These are phyloP conservation scores for Fusarium pseudograminearum DNA, from an alignment of 2,329 filamentous ascomycete genomes.

Conservation along the genomic window DNA sequence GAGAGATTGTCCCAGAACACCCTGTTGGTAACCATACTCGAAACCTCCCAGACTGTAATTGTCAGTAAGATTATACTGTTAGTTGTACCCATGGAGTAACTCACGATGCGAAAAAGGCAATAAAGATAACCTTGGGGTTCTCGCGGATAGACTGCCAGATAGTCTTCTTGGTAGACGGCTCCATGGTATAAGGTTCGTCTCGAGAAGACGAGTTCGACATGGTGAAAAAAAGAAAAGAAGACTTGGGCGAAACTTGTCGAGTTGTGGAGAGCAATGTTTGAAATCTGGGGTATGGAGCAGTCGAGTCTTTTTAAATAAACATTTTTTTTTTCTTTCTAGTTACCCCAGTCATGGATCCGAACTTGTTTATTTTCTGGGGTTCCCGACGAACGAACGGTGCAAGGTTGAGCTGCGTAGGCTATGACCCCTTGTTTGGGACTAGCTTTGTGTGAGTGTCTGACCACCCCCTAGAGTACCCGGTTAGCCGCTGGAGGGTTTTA, in stretches of 20 bases:
- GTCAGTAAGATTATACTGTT: neutral
- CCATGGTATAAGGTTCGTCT: conserved; percentile 20
- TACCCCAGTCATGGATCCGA: conserved; percentile 3
- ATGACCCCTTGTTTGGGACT: conserved; percentile 12
- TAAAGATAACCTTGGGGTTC: conserved; percentile 45
- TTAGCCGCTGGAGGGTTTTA: conserved; percentile 6
- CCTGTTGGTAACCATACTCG: conserved; percentile 58
- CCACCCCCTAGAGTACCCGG: conserved; percentile 7
- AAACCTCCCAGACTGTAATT: conserved; percentile 41
- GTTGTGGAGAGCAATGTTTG: conserved; percentile 20
- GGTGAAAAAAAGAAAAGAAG: neutral
- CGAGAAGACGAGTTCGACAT: conserved; percentile 20
- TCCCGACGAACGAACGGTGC: neutral
- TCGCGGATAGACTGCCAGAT: conserved; percentile 17
- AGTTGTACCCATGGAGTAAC: neutral
- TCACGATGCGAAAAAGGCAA: conserved; percentile 46
- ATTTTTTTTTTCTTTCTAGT: neutral
- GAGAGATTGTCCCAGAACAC: conserved; percentile 65
- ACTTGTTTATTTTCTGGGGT: conserved; percentile 22
- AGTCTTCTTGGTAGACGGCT: conserved; percentile 22
- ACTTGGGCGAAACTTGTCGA: neutral
- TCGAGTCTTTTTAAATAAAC: conserved; percentile 32
- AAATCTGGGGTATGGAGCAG: conserved; percentile 30
- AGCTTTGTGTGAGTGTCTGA: neutral
- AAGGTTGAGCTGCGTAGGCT: conserved; percentile 10